These are phyloP conservation scores for Pseudocercospora fijiensis DNA, from an alignment of 2,329 filamentous ascomycete genomes.

Conservation along the genomic window DNA sequence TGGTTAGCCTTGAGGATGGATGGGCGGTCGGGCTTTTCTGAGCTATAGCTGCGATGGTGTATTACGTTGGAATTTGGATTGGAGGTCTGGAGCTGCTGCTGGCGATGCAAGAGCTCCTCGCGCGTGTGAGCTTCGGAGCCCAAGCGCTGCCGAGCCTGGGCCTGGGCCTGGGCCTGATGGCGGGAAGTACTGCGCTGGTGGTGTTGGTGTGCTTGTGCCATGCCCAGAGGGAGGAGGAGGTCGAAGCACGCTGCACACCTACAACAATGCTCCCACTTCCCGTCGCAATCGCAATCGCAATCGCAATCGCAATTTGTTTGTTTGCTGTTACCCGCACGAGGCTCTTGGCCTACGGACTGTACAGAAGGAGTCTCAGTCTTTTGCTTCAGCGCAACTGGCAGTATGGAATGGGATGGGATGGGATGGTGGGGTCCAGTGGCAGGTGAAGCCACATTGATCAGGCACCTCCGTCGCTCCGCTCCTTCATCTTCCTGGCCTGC, in stretches of 20 bases:
- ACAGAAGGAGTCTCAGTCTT: background rate
- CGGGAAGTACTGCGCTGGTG: conserved; percentile 10
- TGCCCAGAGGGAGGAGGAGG: conserved; percentile 1
- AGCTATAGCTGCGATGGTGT: background rate
- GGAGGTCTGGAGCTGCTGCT: background rate
- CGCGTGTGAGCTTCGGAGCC: conserved; percentile 4
- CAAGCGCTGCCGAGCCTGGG: conserved; percentile 2
- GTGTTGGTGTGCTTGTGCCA: conserved; percentile 2
- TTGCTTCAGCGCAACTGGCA: background rate
- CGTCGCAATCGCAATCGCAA: background rate
- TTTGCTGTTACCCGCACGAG: background rate
- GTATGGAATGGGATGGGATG: background rate
- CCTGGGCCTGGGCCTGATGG: background rate
- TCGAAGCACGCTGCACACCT: background rate
- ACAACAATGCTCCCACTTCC: background rate
- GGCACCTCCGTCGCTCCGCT: background rate
- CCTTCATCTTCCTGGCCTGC: background rate
- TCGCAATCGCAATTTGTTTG: background rate
- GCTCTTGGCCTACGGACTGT: background rate
- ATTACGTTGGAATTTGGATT: background rate
- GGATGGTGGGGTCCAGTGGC: background rate
- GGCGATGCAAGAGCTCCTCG: background rate
- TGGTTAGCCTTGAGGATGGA: conserved; percentile 1
- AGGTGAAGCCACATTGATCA: background rate
- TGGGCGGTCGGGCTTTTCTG: background rate